phyloP scores from a whole-genome alignment of 495 filamentous ascomycete genomes.

The Staphylotrichum longicolle region DNA sequence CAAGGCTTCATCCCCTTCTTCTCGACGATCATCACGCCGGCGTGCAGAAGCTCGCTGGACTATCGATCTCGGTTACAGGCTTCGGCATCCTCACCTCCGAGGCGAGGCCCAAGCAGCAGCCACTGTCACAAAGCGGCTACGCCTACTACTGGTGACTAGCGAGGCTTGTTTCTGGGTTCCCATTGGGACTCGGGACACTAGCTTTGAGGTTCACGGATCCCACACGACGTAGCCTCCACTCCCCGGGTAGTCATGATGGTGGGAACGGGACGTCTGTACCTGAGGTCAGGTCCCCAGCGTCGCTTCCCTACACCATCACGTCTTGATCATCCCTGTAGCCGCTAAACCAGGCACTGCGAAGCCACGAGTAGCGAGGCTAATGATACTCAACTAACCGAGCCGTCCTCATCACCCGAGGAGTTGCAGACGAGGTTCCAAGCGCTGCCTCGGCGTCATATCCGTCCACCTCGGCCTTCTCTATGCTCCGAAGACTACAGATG shows the following conservation, averaged over 20 bases:
- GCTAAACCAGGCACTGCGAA: neutral
- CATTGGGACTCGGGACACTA: neutral
- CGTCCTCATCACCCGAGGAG: neutral
- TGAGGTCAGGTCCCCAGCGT: neutral
- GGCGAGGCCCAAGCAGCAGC: slow-evolving; percentile 1
- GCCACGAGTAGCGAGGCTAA: neutral
- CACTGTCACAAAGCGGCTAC: neutral
- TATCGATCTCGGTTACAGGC: slow-evolving; percentile 14
- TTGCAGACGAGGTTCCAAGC: neutral
- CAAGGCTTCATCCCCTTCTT: neutral
- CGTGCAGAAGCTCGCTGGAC: slow-evolving; percentile 2
- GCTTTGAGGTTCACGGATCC: no score
- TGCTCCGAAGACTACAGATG: neutral
- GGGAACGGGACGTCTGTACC: no score
- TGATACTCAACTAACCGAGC: neutral
- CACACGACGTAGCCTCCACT: no score
- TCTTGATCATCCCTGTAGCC: neutral
- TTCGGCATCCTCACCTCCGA: neutral
- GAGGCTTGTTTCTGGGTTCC: neutral
- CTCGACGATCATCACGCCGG: neutral
- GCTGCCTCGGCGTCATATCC: neutral
- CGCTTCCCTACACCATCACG: slow-evolving; percentile 12
- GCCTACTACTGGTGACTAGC: neutral
- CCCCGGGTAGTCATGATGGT: no score
- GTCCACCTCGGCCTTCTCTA: slow-evolving; percentile 2